Conservation (phyloP, 352 stramenopile species). For the Elongisporangium undulatum region DNA sequence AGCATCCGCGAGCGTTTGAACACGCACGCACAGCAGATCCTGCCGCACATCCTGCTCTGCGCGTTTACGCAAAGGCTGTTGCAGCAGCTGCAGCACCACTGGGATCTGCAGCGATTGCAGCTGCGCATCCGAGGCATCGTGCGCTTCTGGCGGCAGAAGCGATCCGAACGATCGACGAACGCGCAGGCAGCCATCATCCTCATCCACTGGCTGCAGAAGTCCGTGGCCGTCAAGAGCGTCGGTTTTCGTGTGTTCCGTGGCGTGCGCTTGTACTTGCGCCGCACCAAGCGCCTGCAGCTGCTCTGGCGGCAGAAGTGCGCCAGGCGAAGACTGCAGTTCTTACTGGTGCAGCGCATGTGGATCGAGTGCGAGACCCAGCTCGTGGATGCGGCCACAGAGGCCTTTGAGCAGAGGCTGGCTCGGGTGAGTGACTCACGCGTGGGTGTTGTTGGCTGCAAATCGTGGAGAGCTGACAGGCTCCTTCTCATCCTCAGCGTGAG, state of each 20-base stretch:
- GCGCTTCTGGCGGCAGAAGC: constrained; percentile 39
- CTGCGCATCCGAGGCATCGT: constrained; percentile 32
- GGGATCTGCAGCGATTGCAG: constrained; percentile 29
- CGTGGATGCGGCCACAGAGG: constrained; percentile 41
- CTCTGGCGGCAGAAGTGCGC: constrained; percentile 46
- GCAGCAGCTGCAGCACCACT: constrained; percentile 23
- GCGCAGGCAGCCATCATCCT: constrained; percentile 29
- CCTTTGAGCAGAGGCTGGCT: constrained; percentile 21
- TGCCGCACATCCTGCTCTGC: constrained; percentile 40
- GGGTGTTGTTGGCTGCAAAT: background rate
- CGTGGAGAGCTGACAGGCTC: background rate
- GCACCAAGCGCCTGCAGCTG: constrained; percentile 45
- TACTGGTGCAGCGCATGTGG: constrained; percentile 46
- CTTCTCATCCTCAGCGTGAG: constrained; percentile 1
- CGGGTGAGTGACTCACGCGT: constrained; percentile 2
- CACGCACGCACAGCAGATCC: constrained; percentile 28
- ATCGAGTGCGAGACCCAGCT: constrained; percentile 38
- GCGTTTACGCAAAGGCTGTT: constrained; percentile 46
- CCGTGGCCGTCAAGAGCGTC: constrained; percentile 45
- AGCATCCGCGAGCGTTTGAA: constrained; percentile 29
- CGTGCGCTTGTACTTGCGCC: constrained; percentile 42
- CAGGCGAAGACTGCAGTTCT: constrained; percentile 25
- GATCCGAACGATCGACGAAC: constrained; percentile 25
- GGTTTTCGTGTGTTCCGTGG: constrained; percentile 52
- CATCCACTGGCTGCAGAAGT: constrained; percentile 62